phyloP scores from a whole-genome alignment of 306 rosid species.

The Cicer yamashitae region DNA sequence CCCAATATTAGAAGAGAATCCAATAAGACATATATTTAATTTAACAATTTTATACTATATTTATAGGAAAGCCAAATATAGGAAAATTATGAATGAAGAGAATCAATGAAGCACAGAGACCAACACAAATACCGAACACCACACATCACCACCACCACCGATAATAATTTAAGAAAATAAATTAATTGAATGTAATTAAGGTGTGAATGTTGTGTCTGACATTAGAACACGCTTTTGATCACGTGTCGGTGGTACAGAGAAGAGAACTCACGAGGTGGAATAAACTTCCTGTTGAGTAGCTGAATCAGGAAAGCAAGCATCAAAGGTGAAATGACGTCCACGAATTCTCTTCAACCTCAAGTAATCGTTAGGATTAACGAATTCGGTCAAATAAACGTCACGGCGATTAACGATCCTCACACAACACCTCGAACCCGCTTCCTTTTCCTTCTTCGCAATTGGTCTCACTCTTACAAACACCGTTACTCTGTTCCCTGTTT shows the following conservation, averaged over 20 bases:
- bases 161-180: too few species aligned
- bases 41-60: too few species aligned
- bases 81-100: background rate
- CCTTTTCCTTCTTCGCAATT: slow-evolving; percentile 77
- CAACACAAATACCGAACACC: too few species aligned
- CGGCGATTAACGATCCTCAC: slow-evolving; percentile 68
- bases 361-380: slow-evolving; percentile 69
- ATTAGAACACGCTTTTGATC: too few species aligned
- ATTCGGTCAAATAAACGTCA: slow-evolving; percentile 81
- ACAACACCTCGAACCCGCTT: slow-evolving; percentile 74
- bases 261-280: slow-evolving; percentile 75
- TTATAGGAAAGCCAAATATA: background rate
- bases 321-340: slow-evolving; percentile 75
- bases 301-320: slow-evolving; percentile 76
- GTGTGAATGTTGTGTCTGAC: too few species aligned
- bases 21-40: too few species aligned
- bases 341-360: slow-evolving; percentile 82
- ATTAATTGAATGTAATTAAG: too few species aligned
- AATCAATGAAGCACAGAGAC: too few species aligned
- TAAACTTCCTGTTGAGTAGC: slow-evolving; percentile 80
- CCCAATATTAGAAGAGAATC: too few species aligned
- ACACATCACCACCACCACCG: too few species aligned
- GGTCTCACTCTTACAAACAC: slow-evolving; percentile 94
- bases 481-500: slow-evolving; percentile 60
- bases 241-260: too few species aligned